These are phyloP conservation scores for Hymenotorrendiella dingleyae DNA, from an alignment of 2,329 filamentous ascomycete genomes.

Conservation along the genomic window DNA sequence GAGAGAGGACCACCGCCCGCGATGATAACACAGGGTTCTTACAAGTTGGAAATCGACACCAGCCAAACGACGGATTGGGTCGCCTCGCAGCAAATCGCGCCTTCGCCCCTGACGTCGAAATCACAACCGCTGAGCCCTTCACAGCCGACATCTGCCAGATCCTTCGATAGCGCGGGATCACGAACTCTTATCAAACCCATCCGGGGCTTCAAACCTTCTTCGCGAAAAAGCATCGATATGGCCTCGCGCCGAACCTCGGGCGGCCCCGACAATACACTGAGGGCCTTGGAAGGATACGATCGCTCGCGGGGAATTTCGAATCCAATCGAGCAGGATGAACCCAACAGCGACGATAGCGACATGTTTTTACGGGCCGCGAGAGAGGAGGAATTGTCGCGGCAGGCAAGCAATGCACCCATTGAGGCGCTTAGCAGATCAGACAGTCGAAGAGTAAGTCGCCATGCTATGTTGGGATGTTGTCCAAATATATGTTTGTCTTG, in stretches of 20 bases:
- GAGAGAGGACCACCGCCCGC: conserved; percentile 20
- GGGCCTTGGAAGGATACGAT: conserved; percentile 22
- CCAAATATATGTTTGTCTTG: too few relatives aligned
- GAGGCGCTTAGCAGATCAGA: conserved; percentile 15
- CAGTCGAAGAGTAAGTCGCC: conserved; percentile 25
- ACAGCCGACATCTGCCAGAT: conserved; percentile 8
- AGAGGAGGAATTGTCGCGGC: conserved; percentile 25
- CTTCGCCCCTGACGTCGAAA: conserved; percentile 6
- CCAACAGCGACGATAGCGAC: conserved; percentile 30
- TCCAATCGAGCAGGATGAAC: conserved; percentile 21
- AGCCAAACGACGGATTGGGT: conserved; percentile 26
- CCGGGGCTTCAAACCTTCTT: conserved; percentile 25
- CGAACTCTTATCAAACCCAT: conserved; percentile 25
- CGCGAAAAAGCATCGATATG: conserved; percentile 23
- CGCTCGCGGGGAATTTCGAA: conserved; percentile 9
- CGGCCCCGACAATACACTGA: conserved; percentile 25
- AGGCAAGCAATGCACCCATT: conserved; percentile 9
- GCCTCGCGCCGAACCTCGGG: conserved; percentile 16
- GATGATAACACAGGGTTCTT: conserved; percentile 24
- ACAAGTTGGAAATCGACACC: conserved; percentile 16
- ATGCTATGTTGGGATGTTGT: too few relatives aligned
- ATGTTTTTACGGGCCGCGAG: conserved; percentile 28
- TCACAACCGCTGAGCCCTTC: conserved; percentile 9
- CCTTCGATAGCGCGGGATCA: conserved; percentile 7
- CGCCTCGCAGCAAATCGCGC: conserved; percentile 16